Base-by-base conservation (phyloP, 2,329 filamentous ascomycete genomes). In the Metarhizium humberi region DNA sequence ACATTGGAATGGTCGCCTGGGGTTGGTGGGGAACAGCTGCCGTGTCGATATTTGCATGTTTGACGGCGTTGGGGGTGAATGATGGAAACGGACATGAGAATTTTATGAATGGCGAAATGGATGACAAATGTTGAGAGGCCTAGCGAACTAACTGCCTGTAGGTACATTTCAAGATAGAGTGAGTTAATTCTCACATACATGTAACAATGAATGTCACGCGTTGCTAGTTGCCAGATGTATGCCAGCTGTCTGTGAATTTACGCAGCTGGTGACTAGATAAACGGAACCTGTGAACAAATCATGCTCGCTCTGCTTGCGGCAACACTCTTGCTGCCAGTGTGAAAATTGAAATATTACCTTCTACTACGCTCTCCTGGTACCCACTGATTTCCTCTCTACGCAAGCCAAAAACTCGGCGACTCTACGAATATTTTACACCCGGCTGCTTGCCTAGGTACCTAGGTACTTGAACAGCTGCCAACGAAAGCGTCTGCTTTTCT, bases 51-150 rank as follows among this genome's bases (percentile, higher is more conserved):
- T 53, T 81, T 6, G 83, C 83, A 0, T 86, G 81, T 66, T 65
- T 76, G 3, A 75, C 82, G 11, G 78, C 81, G 2, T 78, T 82
- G 68, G 76, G 77, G 55, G 80, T 88, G n/a, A 74, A 81, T 42
- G 85, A 88, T 62, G 85, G 84, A 0, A 79, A 71, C 57, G 83
- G 83, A 2, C 82, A 85, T 66, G 82, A 85, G 67, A 78, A 82
- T 30, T 69, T 76, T 52, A 63, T 82, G 6, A 74, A 78, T 6
- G 76, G 71, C 1, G 77, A 79, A 52, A 69, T 74, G 51, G 67
- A 68, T 3, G 59, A 65, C n/a, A 55, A 52, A n/a, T 6, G 13
- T 3, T 13, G 45, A 30, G 10, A 30, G 8, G 10, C 6, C 20
- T 3, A n/a, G 25, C 32, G n/a, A 29, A 29, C 5, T 6, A 14